Base-by-base conservation (phyloP, 192 early-diverging fungal genomes). In the Coemansia sp. region DNA sequence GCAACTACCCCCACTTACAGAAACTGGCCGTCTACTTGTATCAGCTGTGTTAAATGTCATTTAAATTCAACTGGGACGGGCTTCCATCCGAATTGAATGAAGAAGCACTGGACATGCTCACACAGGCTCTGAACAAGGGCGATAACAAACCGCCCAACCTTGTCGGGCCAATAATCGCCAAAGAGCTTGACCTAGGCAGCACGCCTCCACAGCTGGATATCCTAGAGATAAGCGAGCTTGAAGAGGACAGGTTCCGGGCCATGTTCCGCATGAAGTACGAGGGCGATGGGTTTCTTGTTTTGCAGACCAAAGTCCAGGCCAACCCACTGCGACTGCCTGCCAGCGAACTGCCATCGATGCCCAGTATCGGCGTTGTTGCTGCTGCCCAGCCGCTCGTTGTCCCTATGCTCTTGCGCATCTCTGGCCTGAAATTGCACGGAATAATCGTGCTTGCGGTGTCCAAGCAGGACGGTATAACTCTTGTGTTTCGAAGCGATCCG, bases 401-500 rank as follows among this genome's bases (percentile, higher is more conserved):
- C 8, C 97, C 96, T 6, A 97, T 99, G 95, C 82, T 92, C 30
- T 74, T 99, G 40, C 86, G 92, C 49, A 95, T 99, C 33, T 91
- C 88, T 60, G 91, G 94, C 35, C 84, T 99, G 7, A 88, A 91
- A 53, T 74, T 99, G 16, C 83, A 91, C 16, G 97, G 96, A 0
- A 96, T 98, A 56, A 86, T 96, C 26, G 94, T 95, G 5, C 82
- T 99, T 23, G 96, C 94, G 0, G 93, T 99, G 2, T 94, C 94
- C 65, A 93, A 96, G 74, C 84, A 89, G 52, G 93, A 92, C 70
- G 97, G 97, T 26, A 90, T 98, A 26, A 98, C 96, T 0, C 84
- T 99, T 49, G 95, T 94, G 18, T 98, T 99, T 69, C 95, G 97
- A 68, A 98, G 94, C 69, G 96, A 98, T 66, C 96, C 97, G 12